Evolutionary conservation across 306 rosid genomes (phyloP), one percentile per base, ranked within the genome.

Genomic region (Vachellia collinsii): DNA sequence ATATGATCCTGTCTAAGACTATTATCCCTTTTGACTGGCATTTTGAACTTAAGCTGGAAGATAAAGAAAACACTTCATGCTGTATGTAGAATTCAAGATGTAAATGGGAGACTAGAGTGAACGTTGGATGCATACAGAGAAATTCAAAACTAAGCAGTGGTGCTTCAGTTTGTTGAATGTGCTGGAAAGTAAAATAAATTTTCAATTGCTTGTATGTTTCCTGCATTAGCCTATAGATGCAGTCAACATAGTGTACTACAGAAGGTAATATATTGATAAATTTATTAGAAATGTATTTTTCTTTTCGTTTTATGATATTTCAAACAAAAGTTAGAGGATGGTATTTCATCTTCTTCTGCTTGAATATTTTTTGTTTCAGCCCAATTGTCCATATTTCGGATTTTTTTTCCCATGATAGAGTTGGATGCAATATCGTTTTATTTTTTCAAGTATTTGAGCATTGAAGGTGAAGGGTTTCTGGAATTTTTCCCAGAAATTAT

Each of bases 41-140:
- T 39, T 39, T 39, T 39, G 43, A 39, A 5, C 43, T 39, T 39
- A 39, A 5, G 7, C 43, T 7, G 43, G 68, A 66, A 48, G 70
- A 48, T 38, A 34, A 38, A 73, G 44, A 64, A 79, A 37, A 65
- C 66, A 6, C 44, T 62, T 29, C 70, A 17, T 25, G 37, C 48
- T 34, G 44, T 43, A 58, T 37, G 7, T 39, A 48, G 34, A 64
- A 46, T 59, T 70, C 47, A 19, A 66, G 46, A 58, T n/a, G 48
- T 72, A 22, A 22, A 13, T 11, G 50, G 70, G 20, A 29, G 51
- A 53, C 8, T 65, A 42, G 6, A 19, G 53, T 8, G 66, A 64
- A 75, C n/a, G 56, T 62, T 29, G 54, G 46, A 56, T 14, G 63
- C 65, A 22, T 46, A 19, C 53, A 46, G 56, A 37, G 72, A 58